A percentile compares a stretch with the other conserved stretches of the same genome.
phyloP scores from a whole-genome alignment of 2,329 filamentous ascomycete species.

The Sphaerulina musiva region DNA sequence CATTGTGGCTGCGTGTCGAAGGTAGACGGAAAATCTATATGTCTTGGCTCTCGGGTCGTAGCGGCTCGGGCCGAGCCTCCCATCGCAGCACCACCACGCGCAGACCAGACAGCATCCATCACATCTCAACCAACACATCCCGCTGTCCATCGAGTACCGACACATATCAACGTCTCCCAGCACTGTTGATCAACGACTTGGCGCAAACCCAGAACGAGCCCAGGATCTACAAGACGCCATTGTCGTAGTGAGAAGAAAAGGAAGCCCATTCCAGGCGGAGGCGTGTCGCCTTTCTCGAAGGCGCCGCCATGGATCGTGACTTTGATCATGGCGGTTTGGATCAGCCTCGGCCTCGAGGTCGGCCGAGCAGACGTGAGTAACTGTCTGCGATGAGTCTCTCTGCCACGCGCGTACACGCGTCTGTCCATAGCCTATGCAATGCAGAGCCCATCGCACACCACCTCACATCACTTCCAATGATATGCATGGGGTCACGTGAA shows the following conservation, averaged over 20 bases:
- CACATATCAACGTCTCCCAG: too few species aligned
- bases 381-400: neutral
- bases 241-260: neutral
- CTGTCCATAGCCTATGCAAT: neutral
- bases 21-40: too few species aligned
- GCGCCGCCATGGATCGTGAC: slow-evolving; percentile 27
- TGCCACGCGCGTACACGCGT: neutral
- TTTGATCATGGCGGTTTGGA: slow-evolving; percentile 27
- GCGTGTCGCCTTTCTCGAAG: neutral
- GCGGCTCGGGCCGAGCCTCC: too few species aligned
- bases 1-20: too few species aligned
- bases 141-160: too few species aligned
- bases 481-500: neutral
- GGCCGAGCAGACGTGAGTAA: slow-evolving; percentile 24
- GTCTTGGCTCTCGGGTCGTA: too few species aligned
- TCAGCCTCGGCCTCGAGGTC: slow-evolving; percentile 20
- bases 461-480: neutral
- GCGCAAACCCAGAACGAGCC: too few species aligned
- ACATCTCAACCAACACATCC: too few species aligned
- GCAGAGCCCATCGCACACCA: neutral
- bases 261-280: neutral
- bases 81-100: too few species aligned
- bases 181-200: too few species aligned
- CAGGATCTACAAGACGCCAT: neutral
- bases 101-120: too few species aligned